Base-by-base conservation (phyloP, 2,329 filamentous ascomycete genomes). In the Fusarium humuli region DNA sequence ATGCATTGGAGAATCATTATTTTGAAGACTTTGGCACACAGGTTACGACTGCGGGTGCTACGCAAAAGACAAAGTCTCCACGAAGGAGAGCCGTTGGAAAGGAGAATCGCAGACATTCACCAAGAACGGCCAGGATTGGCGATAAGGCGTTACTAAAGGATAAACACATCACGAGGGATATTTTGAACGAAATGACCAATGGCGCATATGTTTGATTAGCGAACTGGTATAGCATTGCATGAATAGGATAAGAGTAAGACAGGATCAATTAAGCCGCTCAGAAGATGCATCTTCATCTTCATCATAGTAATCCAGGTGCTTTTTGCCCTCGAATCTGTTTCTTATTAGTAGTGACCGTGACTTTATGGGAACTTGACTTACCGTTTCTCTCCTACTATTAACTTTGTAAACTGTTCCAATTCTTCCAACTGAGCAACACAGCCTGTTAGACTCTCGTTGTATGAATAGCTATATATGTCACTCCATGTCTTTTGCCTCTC, bases 141-240 rank as follows among this genome's bases (percentile, higher is more conserved):
- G 86, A 86, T 54, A 87, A 86, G 69, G 84, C 86, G 32, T 81
- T 95, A 62, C 79, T 94, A 71, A 90, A 88, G 62, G 88, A 87
- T 37, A 89, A 89, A 74, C 87, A 89, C 37, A 85, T 97, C 58
- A 84, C 94, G 76, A 87, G 88, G 76, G 91, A 95, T 83, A 90
- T 97, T 69, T 83, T 94, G 73, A 93, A 96, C 80, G 92, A 94
- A 70, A 83, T 89, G 81, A 85, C 81, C 56, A 80, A 83, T 61
- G 82, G 82, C 71, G 81, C 77, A 75, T 83, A 79, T 76, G 57
- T 80, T 72, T 69, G 61, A 66, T 58, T 63, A 60, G 49, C 59
- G 58, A 40, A 54, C 47, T 60, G 57, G 50, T 61, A 62, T 40
- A 54, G 52, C 53, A 69, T 66, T 45, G 49, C 47, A 67, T 62